Conservation (phyloP, 345 rosid genomes). For the Gossypium anomalum region DNA sequence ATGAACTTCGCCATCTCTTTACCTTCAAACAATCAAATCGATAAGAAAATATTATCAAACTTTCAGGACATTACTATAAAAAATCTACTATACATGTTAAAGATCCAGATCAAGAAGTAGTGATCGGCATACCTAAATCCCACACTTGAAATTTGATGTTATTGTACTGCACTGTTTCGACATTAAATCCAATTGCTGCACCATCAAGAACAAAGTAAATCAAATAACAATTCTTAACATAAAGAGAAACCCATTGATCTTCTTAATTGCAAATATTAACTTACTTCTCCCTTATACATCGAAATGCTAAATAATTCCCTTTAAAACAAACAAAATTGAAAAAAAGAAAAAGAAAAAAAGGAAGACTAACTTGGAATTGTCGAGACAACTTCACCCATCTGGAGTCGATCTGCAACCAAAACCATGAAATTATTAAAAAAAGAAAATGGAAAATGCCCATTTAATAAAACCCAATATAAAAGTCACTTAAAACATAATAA, state of each 20-base stretch:
- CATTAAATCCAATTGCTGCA: constrained; percentile 96
- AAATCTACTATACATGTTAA: not conserved
- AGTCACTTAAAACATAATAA: not conserved
- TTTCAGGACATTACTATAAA: not conserved
- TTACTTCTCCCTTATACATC: not conserved
- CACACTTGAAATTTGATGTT: constrained; percentile 94
- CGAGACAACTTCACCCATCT: constrained; percentile 99
- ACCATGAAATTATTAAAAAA: constrained; percentile 1
- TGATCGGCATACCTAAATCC: constrained; percentile 58
- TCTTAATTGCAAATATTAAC: not conserved
- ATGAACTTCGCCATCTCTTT: not conserved
- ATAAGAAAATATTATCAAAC: not conserved
- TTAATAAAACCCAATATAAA: constrained; percentile 8
- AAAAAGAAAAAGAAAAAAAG: not conserved
- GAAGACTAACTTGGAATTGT: constrained; percentile 83
- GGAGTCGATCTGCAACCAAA: constrained; percentile 75
- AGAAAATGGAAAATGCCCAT: constrained; percentile 14
- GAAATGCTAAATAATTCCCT: not conserved
- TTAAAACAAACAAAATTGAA: not conserved
- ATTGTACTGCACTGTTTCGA: constrained; percentile 90
- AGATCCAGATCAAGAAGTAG: constrained; percentile 10
- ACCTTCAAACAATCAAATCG: not conserved
- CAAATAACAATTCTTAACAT: constrained; percentile 9
- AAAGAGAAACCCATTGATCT: not conserved
- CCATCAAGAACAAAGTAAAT: constrained; percentile 3